Conservation (phyloP, 441 rosid species). For the Populus tomentosa region DNA sequence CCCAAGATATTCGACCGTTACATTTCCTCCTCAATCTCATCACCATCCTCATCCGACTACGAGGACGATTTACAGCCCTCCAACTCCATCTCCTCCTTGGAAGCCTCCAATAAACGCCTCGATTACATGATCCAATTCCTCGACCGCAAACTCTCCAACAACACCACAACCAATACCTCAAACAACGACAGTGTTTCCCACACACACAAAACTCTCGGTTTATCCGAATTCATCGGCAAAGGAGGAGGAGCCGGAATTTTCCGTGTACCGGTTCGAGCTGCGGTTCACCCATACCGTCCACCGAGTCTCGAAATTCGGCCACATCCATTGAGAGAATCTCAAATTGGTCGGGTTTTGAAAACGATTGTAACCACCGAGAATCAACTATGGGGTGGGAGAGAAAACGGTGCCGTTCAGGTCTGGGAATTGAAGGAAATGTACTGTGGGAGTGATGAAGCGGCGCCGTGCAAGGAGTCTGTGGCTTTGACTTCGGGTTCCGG, state of each 20-base stretch:
- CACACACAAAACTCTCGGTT: constrained; percentile 5
- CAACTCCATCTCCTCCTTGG: constrained; percentile 34
- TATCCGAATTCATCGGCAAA: constrained; percentile 62
- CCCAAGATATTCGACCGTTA: constrained; percentile 56
- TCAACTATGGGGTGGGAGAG: constrained; percentile 95
- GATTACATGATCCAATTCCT: constrained; percentile 89
- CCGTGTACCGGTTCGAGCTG: constrained; percentile 60
- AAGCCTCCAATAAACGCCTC: constrained; percentile 61
- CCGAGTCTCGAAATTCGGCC: constrained; percentile 79
- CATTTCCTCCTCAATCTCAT: constrained; percentile 41
- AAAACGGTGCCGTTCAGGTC: constrained; percentile 60
- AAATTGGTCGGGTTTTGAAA: constrained; percentile 70
- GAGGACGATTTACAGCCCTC: constrained; percentile 43
- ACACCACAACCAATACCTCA: background rate
- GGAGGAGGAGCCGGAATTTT: constrained; percentile 73
- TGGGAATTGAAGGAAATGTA: constrained; percentile 70
- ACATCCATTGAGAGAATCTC: constrained; percentile 88
- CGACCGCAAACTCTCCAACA: constrained; percentile 57
- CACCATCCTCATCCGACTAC: constrained; percentile 16
- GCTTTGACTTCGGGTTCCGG: constrained; percentile 44
- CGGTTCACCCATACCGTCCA: constrained; percentile 80
- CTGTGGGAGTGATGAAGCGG: constrained; percentile 77
- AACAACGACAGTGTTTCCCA: background rate
- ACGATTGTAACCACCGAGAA: constrained; percentile 63
- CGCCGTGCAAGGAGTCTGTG: constrained; percentile 72